Conservation (phyloP, 2,329 filamentous ascomycete genomes). For the Neofusicoccum parvum region DNA sequence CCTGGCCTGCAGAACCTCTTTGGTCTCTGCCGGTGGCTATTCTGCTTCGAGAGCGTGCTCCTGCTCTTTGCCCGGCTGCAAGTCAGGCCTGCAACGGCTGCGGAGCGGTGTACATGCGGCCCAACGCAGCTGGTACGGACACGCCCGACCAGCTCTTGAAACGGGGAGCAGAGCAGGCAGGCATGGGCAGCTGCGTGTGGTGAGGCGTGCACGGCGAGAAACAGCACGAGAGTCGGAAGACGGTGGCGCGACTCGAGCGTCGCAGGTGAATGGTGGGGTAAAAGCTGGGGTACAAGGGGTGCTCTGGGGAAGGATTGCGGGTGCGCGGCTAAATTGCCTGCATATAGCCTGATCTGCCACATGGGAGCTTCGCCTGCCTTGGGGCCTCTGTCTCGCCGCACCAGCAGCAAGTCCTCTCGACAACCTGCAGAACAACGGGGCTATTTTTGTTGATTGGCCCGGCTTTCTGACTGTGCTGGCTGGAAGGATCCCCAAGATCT, state of each 20-base stretch:
- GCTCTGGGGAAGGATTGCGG: conserved; percentile 11
- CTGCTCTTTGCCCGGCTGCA: background rate
- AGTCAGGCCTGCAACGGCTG: background rate
- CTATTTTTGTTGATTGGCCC: background rate
- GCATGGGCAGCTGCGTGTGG: background rate
- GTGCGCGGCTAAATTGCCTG: conserved; percentile 13
- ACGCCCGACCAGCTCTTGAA: background rate
- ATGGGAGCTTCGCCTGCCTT: conserved; percentile 1
- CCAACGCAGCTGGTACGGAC: no score
- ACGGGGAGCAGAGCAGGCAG: background rate
- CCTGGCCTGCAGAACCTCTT: background rate
- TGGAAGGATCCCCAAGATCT: background rate
- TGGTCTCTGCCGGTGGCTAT: background rate
- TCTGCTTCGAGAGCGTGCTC: background rate
- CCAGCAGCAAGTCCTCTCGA: background rate
- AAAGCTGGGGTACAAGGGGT: conserved; percentile 15
- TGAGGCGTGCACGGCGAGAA: background rate
- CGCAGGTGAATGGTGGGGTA: conserved; percentile 12
- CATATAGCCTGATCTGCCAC: conserved; percentile 17
- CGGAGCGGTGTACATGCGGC: background rate
- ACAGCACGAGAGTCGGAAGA: background rate
- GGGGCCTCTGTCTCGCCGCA: background rate
- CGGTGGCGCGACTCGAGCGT: conserved; percentile 1
- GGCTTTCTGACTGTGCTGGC: background rate
- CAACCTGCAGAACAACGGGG: background rate